Evolutionary conservation across 2,329 filamentous ascomycete genomes (phyloP), one percentile per base, ranked within the genome.

Genomic region (Arthrobotrys iridis): DNA sequence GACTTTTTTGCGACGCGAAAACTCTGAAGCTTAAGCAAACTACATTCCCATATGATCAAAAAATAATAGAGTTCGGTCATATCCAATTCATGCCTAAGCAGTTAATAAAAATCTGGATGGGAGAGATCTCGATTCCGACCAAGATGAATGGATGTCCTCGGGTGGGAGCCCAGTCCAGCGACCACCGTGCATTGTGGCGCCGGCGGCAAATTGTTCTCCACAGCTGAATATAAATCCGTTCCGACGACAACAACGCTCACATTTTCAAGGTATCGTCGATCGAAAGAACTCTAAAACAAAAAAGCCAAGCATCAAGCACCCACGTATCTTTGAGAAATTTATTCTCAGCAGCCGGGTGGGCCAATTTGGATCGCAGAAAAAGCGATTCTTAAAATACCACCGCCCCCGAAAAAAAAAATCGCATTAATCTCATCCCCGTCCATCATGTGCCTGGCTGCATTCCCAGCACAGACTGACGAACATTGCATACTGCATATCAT

Each of bases 401-500:
- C 7, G 40, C 3, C 18, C 3, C 18, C 15, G n/a, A 33, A 43
- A 43, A 4, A 43, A 18, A 30, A 55, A 18, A 24, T 55, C 50
- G 50, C 28, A 55, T 55, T 55, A 24, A 28, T 55, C 50, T 55
- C 50, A 55, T 37, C 50, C 46, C 59, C 46, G 37, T 57, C 40
- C 41, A 58, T 64, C 58, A 64, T 62, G 58, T 73, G 59, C 68
- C 50, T 63, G 28, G 22, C 28, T 46, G 50, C 59, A 65, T 59
- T 55, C 50, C 50, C 52, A 43, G 58, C 67, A 46, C 40, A 33
- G 43, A 58, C 41, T 52, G 68, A 65, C 68, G 50, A 65, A 73
- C 68, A 73, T 60, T 73, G 68, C 68, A 73, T 73, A 40, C 68
- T 71, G 66, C 66, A 71, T 71, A 73, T 63, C 57, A 59, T 73